Conservation (phyloP, 352 stramenopile genomes). For the Pythium pectinolyticum region DNA sequence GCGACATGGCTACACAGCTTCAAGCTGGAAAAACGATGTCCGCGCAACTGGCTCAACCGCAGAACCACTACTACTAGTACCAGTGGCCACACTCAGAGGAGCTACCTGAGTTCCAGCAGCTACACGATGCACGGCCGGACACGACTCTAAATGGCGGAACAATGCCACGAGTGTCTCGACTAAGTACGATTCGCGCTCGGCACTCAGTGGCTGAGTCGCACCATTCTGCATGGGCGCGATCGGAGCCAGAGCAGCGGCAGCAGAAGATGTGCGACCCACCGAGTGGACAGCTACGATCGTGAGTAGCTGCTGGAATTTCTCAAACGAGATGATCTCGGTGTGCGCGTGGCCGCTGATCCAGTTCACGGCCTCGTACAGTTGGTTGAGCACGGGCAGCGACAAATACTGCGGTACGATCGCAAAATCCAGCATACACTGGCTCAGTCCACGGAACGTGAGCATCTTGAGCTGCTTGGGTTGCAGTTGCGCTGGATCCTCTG, state of each 20-base stretch:
- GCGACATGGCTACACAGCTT: background rate
- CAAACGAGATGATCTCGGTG: slow-evolving; percentile 64
- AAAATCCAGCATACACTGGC: slow-evolving; percentile 52
- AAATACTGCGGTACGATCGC: slow-evolving; percentile 29
- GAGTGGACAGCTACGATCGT: slow-evolving; percentile 32
- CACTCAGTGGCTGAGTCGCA: background rate
- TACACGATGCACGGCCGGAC: slow-evolving; percentile 15
- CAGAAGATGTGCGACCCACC: background rate
- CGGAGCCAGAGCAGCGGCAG: no score
- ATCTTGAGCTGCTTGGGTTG: slow-evolving; percentile 42
- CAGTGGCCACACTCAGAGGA: background rate
- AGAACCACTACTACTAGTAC: background rate
- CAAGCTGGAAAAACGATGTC: background rate
- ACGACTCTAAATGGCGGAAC: slow-evolving; percentile 10
- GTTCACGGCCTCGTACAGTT: slow-evolving; percentile 60
- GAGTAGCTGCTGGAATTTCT: slow-evolving; percentile 62
- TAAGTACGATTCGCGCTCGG: slow-evolving; percentile 11
- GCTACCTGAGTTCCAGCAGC: background rate
- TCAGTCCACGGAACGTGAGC: slow-evolving; percentile 53
- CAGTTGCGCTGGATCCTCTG: no score
- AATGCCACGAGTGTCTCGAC: slow-evolving; percentile 4
- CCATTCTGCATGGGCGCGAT: no score
- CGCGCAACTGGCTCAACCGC: background rate
- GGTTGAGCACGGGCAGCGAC: slow-evolving; percentile 39
- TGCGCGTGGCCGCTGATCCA: slow-evolving; percentile 68